Base-by-base conservation (phyloP, 2,329 filamentous ascomycete species). In the Immersiporthe knoxdaviesiana region DNA sequence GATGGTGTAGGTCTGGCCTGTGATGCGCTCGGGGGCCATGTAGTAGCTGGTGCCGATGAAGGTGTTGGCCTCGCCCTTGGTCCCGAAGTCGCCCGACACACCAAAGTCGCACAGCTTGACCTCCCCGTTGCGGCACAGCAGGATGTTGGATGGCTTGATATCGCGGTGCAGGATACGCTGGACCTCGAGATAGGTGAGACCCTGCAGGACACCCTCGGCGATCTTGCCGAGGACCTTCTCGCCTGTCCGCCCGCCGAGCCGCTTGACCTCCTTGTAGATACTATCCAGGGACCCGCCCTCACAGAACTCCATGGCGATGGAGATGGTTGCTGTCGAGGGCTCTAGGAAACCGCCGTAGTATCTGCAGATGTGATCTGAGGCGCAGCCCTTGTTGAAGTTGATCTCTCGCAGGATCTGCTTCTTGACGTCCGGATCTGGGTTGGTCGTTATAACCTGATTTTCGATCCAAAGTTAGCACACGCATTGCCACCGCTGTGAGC, bases 11-110 rank as follows among this genome's bases (percentile, higher is more conserved):
- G 92, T 95, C 82, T 98, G 93, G 69, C 96, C 96, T 1, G 96
- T 97, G 79, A 99, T 99, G 65, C 96, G 91, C 80, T 99, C 96
- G 0, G 96, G 96, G 4, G 96, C 96, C 96, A 99, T 99, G 84
- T 99, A 99, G 79, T 98, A 99, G 71, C 93, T 97, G 16, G 96
- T 99, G 72, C 96, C 96, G 77, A 99, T 99, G 77, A 99, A 99
- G 0, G 96, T 99, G 79, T 98, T 97, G 73, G 96, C 96, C 78
- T 98, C 96, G 66, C 96, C 96, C 80, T 99, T 98, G 63, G 96
- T 99, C 73, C 96, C 97, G 77, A 98, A 98, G 79, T 98, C 96
- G 73, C 96, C 96, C 70, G 92, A 97, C 62, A 99, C 96, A 75
- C 96, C 96, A 78, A 99, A 99, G 82, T 99, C 96, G 82, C 96